phyloP scores from a whole-genome alignment of 73 alveolate genomes.

The Blepharisma japonicum region DNA sequence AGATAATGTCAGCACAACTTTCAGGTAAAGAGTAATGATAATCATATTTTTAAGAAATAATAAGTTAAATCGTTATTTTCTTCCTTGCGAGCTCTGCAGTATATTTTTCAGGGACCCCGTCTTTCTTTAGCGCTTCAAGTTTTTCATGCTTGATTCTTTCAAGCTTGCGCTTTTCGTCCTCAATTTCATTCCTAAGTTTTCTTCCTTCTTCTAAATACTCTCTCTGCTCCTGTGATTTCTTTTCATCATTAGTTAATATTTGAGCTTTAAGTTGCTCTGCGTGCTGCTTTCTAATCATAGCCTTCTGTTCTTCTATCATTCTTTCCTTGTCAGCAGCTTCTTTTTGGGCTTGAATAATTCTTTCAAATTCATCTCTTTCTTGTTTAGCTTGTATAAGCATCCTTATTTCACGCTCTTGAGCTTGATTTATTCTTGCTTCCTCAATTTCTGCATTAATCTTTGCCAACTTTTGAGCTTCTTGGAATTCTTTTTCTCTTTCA shows the following conservation, averaged over 20 bases:
- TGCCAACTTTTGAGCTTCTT: conserved; percentile 63
- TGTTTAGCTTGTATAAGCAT: conserved; percentile 53
- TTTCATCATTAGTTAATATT: conserved; percentile 73
- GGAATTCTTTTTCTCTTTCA: conserved; percentile 79
- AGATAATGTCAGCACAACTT: no score
- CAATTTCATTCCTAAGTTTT: conserved; percentile 76
- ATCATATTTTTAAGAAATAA: background rate
- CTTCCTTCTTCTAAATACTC: conserved; percentile 89
- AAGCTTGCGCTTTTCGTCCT: conserved; percentile 70
- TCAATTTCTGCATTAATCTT: conserved; percentile 72
- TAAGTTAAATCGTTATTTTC: conserved; percentile 32
- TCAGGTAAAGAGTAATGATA: no score
- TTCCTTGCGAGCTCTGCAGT: conserved; percentile 80
- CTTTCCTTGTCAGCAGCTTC: conserved; percentile 70
- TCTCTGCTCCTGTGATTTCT: conserved; percentile 51
- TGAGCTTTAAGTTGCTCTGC: conserved; percentile 70
- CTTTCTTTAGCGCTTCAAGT: conserved; percentile 58
- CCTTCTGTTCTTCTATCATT: conserved; percentile 53
- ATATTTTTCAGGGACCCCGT: conserved; percentile 74
- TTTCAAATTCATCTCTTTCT: conserved; percentile 82
- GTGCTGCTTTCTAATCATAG: conserved; percentile 46
- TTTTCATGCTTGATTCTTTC: conserved; percentile 80
- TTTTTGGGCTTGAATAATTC: conserved; percentile 65
- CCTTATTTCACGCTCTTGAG: conserved; percentile 45
- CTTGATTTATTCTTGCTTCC: conserved; percentile 60